phyloP scores from a whole-genome alignment of 768 basidiomycete genomes.

The Suillus discolor region DNA sequence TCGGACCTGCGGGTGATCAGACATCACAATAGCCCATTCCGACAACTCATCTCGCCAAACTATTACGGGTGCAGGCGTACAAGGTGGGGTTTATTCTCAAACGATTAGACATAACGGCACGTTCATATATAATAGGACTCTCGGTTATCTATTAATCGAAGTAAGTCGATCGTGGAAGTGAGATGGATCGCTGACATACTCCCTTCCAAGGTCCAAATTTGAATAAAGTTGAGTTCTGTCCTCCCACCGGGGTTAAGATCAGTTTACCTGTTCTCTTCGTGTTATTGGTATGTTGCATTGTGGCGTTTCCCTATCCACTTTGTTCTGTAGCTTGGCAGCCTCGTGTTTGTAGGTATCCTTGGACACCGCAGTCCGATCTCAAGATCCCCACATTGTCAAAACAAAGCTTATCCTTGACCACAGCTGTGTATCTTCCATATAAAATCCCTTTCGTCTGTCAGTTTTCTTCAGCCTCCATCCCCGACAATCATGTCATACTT shows the following conservation, averaged over 20 bases:
- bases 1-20: constrained; percentile 2
- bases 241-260: not conserved
- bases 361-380: not conserved
- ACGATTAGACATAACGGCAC: constrained; percentile 1
- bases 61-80: not conserved
- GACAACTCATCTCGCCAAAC: not conserved
- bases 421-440: not conserved
- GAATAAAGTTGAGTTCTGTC: constrained; percentile 7
- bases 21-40: constrained; percentile 1
- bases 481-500: constrained; percentile 8
- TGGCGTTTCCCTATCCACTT: constrained; percentile 5
- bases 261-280: not conserved
- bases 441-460: not conserved
- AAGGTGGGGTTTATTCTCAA: not conserved
- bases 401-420: not conserved
- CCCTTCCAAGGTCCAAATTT: not conserved
- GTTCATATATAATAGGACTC: not conserved
- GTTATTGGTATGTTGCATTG: not conserved
- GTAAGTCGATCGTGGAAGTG: not conserved
- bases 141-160: constrained; percentile 7
- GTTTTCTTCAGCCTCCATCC: not conserved
- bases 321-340: not conserved
- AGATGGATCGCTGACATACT: not conserved
- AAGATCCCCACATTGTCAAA: not conserved
- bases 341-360: constrained; percentile 9